Percentiles rank a stretch among this genome's conserved stretches.
phyloP scores from a whole-genome alignment of 345 rosid genomes.

The Linum lewisii region DNA sequence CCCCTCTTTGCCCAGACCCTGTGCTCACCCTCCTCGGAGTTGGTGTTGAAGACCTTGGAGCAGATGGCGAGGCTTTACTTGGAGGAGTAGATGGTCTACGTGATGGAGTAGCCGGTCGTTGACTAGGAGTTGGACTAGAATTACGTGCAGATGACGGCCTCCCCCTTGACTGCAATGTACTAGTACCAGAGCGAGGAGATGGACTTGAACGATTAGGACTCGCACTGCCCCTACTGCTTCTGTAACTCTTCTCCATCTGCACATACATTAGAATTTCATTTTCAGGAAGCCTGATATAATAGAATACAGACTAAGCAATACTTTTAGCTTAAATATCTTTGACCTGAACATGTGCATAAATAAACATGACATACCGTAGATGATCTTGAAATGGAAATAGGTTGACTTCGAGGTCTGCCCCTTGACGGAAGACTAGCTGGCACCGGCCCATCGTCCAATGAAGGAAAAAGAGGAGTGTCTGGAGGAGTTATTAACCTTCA shows the following conservation, averaged over 20 bases:
- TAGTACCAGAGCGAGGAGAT: slow-evolving; percentile 67
- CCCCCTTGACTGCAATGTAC: slow-evolving; percentile 62
- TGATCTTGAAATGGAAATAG: slow-evolving; percentile 82
- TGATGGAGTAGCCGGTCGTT: slow-evolving; percentile 49
- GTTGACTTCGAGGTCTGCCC: slow-evolving; percentile 89
- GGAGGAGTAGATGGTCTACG: slow-evolving; percentile 75
- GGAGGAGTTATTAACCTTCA: slow-evolving; percentile 96
- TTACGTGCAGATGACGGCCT: slow-evolving; percentile 72
- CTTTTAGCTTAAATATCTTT: not conserved
- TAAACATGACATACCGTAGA: slow-evolving; percentile 55
- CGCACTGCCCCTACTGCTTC: slow-evolving; percentile 90
- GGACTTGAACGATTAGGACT: slow-evolving; percentile 93
- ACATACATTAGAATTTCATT: slow-evolving; percentile 5
- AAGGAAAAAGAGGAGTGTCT: slow-evolving; percentile 91
- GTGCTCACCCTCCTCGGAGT: slow-evolving; percentile 64
- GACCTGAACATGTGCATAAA: not conserved
- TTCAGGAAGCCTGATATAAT: not conserved
- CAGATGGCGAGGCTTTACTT: slow-evolving; percentile 46
- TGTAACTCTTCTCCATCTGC: slow-evolving; percentile 89
- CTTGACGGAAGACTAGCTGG: slow-evolving; percentile 43
- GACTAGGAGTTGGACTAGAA: slow-evolving; percentile 54
- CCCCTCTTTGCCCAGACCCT: slow-evolving; percentile 64
- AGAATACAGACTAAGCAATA: not conserved
- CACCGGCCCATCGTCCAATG: slow-evolving; percentile 74
- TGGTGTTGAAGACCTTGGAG: slow-evolving; percentile 71